Percentiles rank a stretch among this genome's conserved stretches.
Conservation (phyloP, 164 flowering plant species). For the Macadamia integrifolia region DNA sequence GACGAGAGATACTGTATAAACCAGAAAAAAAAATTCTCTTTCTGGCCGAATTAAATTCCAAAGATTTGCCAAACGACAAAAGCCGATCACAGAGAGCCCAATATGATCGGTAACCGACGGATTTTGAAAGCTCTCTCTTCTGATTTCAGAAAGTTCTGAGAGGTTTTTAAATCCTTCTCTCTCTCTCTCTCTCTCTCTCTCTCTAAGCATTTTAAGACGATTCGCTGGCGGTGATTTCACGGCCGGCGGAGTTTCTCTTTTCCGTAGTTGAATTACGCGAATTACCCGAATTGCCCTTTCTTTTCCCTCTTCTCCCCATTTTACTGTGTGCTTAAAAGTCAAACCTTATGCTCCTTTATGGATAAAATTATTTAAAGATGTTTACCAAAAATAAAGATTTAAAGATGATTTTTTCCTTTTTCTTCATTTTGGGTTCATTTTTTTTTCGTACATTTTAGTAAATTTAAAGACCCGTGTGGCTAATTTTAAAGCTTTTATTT, state of each 20-base stretch:
- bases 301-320: too few relatives aligned
- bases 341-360: too few relatives aligned
- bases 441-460: too few relatives aligned
- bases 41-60: neutral
- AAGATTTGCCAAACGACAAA: neutral
- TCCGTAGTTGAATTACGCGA: neutral
- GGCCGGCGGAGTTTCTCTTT: neutral
- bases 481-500: too few relatives aligned
- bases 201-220: neutral
- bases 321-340: too few relatives aligned
- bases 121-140: constrained; percentile 12
- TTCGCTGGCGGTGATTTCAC: neutral
- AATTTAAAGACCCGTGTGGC: too few relatives aligned
- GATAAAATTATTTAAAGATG: too few relatives aligned
- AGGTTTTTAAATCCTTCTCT: constrained; percentile 7
- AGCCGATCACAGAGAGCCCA: neutral
- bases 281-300: too few relatives aligned
- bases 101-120: constrained; percentile 9
- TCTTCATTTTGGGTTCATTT: too few relatives aligned
- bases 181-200: neutral
- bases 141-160: neutral
- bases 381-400: too few relatives aligned
- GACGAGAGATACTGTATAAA: neutral
- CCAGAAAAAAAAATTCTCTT: neutral
- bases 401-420: too few relatives aligned